Percentiles rank a stretch among this genome's conserved stretches.
phyloP scores from a whole-genome alignment of 2,329 filamentous ascomycete species.

The Zasmidium citrigriseum region DNA sequence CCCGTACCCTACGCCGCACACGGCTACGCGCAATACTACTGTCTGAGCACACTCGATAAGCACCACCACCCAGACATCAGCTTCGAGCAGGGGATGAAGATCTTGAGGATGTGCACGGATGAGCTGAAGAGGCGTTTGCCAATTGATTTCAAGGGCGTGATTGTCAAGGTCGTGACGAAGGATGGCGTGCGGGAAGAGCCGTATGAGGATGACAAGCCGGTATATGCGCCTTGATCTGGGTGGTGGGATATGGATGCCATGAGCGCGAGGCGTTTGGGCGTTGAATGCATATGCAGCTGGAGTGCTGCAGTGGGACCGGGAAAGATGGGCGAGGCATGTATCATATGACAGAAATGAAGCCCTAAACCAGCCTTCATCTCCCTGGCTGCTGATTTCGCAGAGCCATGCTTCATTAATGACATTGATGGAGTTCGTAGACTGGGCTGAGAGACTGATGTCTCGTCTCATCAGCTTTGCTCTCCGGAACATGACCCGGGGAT shows the following conservation, averaged over 20 bases:
- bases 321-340: conserved; percentile 2
- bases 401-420: too few species aligned
- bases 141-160: conserved; percentile 93
- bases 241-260: not conserved
- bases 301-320: not conserved
- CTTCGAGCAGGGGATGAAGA: conserved; percentile 85
- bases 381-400: too few species aligned
- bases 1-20: conserved; percentile 93
- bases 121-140: conserved; percentile 96
- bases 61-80: conserved; percentile 95
- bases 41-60: conserved; percentile 95
- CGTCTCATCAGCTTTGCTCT: too few species aligned
- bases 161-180: conserved; percentile 92
- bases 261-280: conserved; percentile 26
- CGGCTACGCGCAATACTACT: conserved; percentile 99
- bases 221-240: conserved; percentile 31
- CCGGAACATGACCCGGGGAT: too few species aligned
- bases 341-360: conserved; percentile 1
- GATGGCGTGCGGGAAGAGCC: conserved; percentile 85
- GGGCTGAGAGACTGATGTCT: too few species aligned
- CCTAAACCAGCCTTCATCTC: not conserved
- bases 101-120: conserved; percentile 91
- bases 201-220: conserved; percentile 66
- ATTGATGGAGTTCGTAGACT: too few species aligned
- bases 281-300: conserved; percentile 14